Evolutionary conservation across 805 yeast genomes (phyloP).

Genomic region (Suhomyces xylopsoci): DNA sequence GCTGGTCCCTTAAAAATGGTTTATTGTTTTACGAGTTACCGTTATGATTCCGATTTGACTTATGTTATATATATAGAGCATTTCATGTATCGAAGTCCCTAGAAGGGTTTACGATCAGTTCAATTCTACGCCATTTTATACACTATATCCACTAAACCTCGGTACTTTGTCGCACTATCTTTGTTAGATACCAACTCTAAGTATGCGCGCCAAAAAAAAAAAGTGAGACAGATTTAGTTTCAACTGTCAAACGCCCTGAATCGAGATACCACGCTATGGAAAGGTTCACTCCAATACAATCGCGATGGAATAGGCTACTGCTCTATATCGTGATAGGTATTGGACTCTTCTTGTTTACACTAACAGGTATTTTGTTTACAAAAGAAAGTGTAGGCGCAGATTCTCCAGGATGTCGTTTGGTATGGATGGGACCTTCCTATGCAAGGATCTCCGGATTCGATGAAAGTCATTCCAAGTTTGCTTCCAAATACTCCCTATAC

Average conservation of each 20-base stretch:
- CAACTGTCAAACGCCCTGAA: not conserved
- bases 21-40: not conserved
- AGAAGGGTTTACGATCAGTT: not conserved
- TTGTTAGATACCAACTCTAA: not conserved
- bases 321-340: slow-evolving; percentile 12
- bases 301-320: slow-evolving; percentile 6
- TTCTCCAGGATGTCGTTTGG: slow-evolving; percentile 53
- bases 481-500: slow-evolving; percentile 79
- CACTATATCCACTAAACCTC: too few species aligned
- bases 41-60: not conserved
- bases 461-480: slow-evolving; percentile 61
- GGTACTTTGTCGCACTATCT: not conserved
- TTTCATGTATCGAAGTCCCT: not conserved
- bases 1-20: not conserved
- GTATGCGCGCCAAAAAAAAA: not conserved
- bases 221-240: not conserved
- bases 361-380: slow-evolving; percentile 15
- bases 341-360: slow-evolving; percentile 15
- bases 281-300: not conserved
- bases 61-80: not conserved
- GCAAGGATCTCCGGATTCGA: slow-evolving; percentile 75
- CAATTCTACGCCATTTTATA: not conserved
- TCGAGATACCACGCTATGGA: not conserved
- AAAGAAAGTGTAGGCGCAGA: slow-evolving; percentile 28
- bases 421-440: slow-evolving; percentile 82